A percentile compares a stretch with the other conserved stretches of the same genome.
Evolutionary conservation across 75 land plant species (phyloP).

Genomic region (Cunninghamia lanceolata): DNA sequence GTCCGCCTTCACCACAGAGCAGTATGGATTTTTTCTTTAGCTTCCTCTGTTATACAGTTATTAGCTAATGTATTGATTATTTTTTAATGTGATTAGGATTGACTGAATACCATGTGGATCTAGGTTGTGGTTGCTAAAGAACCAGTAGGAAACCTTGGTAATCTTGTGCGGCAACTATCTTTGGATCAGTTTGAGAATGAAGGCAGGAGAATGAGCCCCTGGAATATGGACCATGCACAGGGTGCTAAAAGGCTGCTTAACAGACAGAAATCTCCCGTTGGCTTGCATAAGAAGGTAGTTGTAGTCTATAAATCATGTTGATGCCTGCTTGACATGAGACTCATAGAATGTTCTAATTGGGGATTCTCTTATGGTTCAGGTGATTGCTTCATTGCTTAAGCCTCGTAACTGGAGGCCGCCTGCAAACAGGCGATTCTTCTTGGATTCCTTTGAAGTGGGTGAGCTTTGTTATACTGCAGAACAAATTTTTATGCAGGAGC

Average conservation of each 20-base stretch:
- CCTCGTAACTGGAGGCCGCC: conserved; percentile 91
- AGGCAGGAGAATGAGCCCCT: conserved; percentile 71
- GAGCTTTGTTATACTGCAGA: conserved; percentile 89
- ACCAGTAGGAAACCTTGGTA: conserved; percentile 73
- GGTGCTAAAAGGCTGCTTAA: conserved; percentile 51
- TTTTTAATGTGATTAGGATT: background rate
- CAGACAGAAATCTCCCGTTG: conserved; percentile 75
- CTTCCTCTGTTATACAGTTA: background rate
- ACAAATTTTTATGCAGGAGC: conserved; percentile 81
- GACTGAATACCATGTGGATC: conserved; percentile 1
- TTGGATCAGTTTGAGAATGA: conserved; percentile 95
- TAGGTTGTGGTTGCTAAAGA: conserved; percentile 94
- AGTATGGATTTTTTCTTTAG: conserved; percentile 34
- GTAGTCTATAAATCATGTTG: background rate
- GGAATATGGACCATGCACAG: conserved; percentile 45
- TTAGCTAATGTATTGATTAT: background rate
- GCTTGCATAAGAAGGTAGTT: conserved; percentile 75
- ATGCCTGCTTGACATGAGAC: background rate
- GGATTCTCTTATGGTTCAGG: conserved; percentile 33
- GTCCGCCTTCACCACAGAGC: conserved; percentile 88
- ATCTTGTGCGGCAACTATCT: conserved; percentile 81
- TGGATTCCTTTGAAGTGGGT: conserved; percentile 80
- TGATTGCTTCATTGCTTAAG: conserved; percentile 60
- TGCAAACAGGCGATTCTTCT: conserved; percentile 58
- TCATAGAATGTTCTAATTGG: background rate